Evolutionary conservation across 805 yeast genomes (phyloP), one percentile per base, ranked within the genome.

Genomic region (Pichia insulana): DNA sequence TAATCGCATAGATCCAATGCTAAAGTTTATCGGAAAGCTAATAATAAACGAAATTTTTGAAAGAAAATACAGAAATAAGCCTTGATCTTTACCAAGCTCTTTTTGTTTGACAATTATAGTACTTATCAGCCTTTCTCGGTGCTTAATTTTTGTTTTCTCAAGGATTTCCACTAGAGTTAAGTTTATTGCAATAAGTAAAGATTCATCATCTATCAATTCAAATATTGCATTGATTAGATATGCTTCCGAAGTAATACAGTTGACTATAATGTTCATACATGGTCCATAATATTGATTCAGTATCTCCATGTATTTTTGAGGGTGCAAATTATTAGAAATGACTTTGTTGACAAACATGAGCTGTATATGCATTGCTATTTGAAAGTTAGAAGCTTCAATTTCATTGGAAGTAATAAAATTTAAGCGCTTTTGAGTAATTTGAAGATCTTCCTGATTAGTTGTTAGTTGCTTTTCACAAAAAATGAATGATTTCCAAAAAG

Each of bases 381-480:
- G 22, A 25, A n/a, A 22, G 7, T 37, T 35, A 10, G 32, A 20
- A 16, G 39, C 37, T 9, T 17, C 13, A 1, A 44, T n/a, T 18
- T 41, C 35, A 4, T 16, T n/a, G 22, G 22, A 37, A 1, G 42
- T 31, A n/a, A 47, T 34, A 30, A 37, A 41, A 20, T 36, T 30
- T 25, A 47, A 25, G 15, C 37, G 39, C 26, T 44, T 40, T 9
- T 30, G 35, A 18, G 40, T 37, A 10, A 30, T 27, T 6, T 20
- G 30, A 2, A 15, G 9, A 27, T 33, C 16, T 7, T 34, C 18
- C 17, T 33, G 17, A 3, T 36, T 13, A 6, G 34, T 12, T 22
- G 57, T 46, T 13, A 63, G 41, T 9, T 51, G 43, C 11, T 51
- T 50, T 43, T 69, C 74, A 25, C 62, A 50, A 7, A 59, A 54